Base-by-base conservation (phyloP, 1,284 basidiomycete genomes). In the Gymnopus androsaceus region DNA sequence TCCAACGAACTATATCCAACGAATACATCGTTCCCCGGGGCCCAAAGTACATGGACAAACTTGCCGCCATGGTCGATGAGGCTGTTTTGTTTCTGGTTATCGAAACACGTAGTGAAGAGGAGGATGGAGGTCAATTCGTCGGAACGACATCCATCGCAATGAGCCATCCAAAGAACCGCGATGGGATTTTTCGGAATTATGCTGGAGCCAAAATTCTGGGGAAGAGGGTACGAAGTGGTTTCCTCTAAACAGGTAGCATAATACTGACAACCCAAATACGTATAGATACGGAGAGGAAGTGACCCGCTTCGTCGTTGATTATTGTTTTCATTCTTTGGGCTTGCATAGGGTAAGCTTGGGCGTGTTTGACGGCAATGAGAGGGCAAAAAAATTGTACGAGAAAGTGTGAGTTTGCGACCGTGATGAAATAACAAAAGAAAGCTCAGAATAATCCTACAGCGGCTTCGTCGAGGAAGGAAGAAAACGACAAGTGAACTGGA, bases 231-330 rank as follows among this genome's bases (percentile, higher is more conserved):
- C n/a, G n/a, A n/a, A n/a, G n/a, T n/a, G n/a, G n/a, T n/a, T n/a
- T n/a, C n/a, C n/a, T n/a, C n/a, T n/a, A n/a, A n/a, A n/a, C n/a
- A n/a, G n/a, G n/a, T n/a, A n/a, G n/a, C n/a, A n/a, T n/a, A n/a
- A n/a, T n/a, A n/a, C n/a, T n/a, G n/a, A n/a, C n/a, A n/a, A n/a
- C n/a, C n/a, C n/a, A n/a, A n/a, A n/a, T n/a, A n/a, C n/a, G n/a
- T n/a, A n/a, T 50, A 71, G 72, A 19, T 72, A 69, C 51, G 71
- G 69, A 4, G 63, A 60, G 21, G 71, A 74, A 59, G 64, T 67
- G 21, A 63, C 64, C 17, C 56, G 52, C 25, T 74, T 68, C 55
- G 59, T 69, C 31, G 63, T 72, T n/a, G 66, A 69, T 37, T 65
- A 72, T 59, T 66, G 63, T 19, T 72, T 74, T 56, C 57, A 59